Percentiles rank a stretch among this genome's conserved stretches.
Evolutionary conservation across 257 asterid species (phyloP).

Genomic region (Avicennia marina): DNA sequence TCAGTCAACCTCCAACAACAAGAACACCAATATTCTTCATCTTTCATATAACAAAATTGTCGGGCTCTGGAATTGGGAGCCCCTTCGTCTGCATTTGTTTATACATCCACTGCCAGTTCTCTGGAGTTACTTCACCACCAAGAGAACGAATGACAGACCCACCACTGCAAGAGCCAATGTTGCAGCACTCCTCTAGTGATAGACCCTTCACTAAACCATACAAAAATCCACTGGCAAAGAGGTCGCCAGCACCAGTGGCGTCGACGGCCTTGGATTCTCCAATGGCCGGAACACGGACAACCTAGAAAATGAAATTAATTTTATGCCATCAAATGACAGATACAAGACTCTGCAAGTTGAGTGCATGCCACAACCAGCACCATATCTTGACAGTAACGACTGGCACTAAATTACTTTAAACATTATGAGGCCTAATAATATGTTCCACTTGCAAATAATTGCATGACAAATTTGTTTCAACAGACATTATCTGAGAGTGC

Average conservation of each 20-base stretch:
- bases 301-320: too few relatives aligned
- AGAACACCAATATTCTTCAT: not conserved
- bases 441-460: too few relatives aligned
- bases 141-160: conserved; percentile 86
- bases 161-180: conserved; percentile 87
- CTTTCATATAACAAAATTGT: conserved; percentile 13
- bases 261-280: conserved; percentile 76
- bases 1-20: not conserved
- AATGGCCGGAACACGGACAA: conserved; percentile 75
- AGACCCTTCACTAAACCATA: conserved; percentile 82
- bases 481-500: too few relatives aligned
- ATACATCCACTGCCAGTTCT: conserved; percentile 97
- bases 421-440: too few relatives aligned
- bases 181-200: conserved; percentile 81
- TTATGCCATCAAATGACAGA: too few relatives aligned
- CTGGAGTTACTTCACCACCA: conserved; percentile 87
- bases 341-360: too few relatives aligned
- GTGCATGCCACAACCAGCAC: too few relatives aligned
- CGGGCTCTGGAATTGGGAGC: conserved; percentile 39
- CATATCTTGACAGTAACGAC: too few relatives aligned
- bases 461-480: too few relatives aligned
- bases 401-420: too few relatives aligned
- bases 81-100: conserved; percentile 68
- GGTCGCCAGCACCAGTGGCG: conserved; percentile 99
- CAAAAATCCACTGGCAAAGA: conserved; percentile 88